Conservation (phyloP, 345 rosid species). For the Reutealis trisperma region DNA sequence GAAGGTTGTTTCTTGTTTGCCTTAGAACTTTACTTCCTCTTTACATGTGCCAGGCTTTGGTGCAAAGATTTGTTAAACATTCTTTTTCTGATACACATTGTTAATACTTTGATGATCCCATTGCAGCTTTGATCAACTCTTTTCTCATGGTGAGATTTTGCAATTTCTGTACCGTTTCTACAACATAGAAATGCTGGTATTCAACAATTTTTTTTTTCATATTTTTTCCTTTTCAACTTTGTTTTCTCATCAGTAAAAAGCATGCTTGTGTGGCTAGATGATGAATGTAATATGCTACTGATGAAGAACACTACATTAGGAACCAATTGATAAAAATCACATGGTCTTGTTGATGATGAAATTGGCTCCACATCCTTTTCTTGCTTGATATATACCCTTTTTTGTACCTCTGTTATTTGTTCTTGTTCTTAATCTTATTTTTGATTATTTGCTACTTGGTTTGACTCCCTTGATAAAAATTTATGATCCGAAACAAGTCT, state of each 20-base stretch:
- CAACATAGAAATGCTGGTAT: slow-evolving; percentile 93
- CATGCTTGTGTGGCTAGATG: not conserved
- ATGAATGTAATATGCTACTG: not conserved
- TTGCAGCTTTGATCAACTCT: slow-evolving; percentile 74
- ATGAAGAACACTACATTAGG: not conserved
- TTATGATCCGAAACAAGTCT: no score
- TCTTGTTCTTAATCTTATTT: no score
- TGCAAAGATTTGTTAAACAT: slow-evolving; percentile 1
- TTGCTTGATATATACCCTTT: no score
- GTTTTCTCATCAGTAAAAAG: not conserved
- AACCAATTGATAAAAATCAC: not conserved
- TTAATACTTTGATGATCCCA: slow-evolving; percentile 10
- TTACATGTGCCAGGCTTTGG: not conserved
- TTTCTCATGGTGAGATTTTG: slow-evolving; percentile 87
- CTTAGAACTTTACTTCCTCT: slow-evolving; percentile 2
- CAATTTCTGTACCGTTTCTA: slow-evolving; percentile 91
- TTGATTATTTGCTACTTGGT: no score
- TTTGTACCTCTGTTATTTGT: no score
- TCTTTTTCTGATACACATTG: not conserved
- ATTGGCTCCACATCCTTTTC: no score
- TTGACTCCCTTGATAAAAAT: no score
- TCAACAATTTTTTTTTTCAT: not conserved
- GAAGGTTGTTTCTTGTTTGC: slow-evolving; percentile 51
- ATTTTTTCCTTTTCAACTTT: not conserved
- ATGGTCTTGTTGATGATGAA: no score